Evolutionary conservation across 1,139 yeast species (phyloP), one percentile per base, ranked within the genome.

Genomic region (Nakaseomyces bracarensis): DNA sequence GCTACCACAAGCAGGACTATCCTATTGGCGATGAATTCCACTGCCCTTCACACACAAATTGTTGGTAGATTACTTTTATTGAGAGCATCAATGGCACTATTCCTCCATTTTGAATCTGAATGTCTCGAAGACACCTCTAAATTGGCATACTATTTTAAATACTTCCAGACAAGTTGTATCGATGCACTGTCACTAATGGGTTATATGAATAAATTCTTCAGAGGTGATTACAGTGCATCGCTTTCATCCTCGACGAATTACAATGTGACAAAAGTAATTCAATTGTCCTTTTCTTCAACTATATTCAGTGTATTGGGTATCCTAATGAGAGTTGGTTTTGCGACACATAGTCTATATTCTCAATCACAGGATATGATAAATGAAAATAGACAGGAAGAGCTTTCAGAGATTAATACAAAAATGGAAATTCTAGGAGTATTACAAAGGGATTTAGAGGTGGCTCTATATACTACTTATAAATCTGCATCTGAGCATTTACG

Each of bases 401-500:
- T 33, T 13, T 38, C 49, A 1, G 38, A 51, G 14, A 43, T 55
- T 20, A 47, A 56, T 31, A 27, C 38, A 13, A 53, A 54, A 44
- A 37, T 55, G 33, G 52, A 49, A 33, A 44, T 42, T 28, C 18
- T 54, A 5, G 49, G 51, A 8, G 42, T 45, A 6, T 41, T 55
- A 10, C 43, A 40, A 28, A 20, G 42, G 18, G 36, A 35, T n/a
- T 46, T 58, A 13, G 54, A 56, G 34, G 36, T 41, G 7, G 46
- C 50, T 11, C 33, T 61, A 14, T 55, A 52, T 27, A 44, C 42
- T 11, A 42, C 57, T 22, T 51, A 57, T 39, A 45, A 46, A 13
- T 43, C 53, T 6, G 56, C 54, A 5, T 54, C 63, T 1, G 46
- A 45, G 19, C 46, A 55, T 37, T 46, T 58, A 22, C 51, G 64